Percentiles rank a stretch among this genome's conserved stretches.
phyloP scores from a whole-genome alignment of 164 flowering plant genomes.

The Nymphaea colorata region DNA sequence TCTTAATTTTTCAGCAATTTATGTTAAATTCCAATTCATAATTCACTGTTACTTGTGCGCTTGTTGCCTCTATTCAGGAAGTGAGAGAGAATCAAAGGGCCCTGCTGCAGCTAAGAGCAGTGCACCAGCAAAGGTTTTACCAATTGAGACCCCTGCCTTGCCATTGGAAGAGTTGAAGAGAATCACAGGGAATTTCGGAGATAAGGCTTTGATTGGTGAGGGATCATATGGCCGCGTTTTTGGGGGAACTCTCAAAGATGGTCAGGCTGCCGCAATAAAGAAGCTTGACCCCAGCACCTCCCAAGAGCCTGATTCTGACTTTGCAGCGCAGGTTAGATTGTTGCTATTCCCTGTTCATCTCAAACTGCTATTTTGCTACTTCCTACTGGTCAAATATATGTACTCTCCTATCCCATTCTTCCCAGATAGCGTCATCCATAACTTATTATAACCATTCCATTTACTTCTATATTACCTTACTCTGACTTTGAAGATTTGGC shows the following conservation, averaged over 20 bases:
- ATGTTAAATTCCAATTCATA: background rate
- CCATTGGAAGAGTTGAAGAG: slow-evolving; percentile 51
- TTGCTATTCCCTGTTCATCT: background rate
- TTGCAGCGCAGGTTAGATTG: slow-evolving; percentile 47
- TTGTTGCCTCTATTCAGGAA: slow-evolving; percentile 17
- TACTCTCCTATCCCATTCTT: no score
- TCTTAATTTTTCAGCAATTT: background rate
- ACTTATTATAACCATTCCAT: no score
- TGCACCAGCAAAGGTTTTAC: slow-evolving; percentile 50
- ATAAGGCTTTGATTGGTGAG: slow-evolving; percentile 74
- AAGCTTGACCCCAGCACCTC: slow-evolving; percentile 58
- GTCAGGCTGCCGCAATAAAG: slow-evolving; percentile 49
- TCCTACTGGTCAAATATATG: no score
- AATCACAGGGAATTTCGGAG: slow-evolving; percentile 53
- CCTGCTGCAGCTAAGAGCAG: slow-evolving; percentile 30
- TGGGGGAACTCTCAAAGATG: slow-evolving; percentile 39
- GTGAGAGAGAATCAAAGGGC: slow-evolving; percentile 38
- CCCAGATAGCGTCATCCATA: no score
- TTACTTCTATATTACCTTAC: background rate
- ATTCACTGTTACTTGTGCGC: background rate
- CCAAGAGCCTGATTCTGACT: slow-evolving; percentile 57
- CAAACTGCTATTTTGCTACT: no score
- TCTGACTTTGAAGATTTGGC: background rate
- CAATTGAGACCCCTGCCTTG: slow-evolving; percentile 58
- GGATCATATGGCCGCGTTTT: slow-evolving; percentile 85